Evolutionary conservation across 257 asterid genomes (phyloP), one percentile per base, ranked within the genome.

Genomic region (Salvia hispanica): DNA sequence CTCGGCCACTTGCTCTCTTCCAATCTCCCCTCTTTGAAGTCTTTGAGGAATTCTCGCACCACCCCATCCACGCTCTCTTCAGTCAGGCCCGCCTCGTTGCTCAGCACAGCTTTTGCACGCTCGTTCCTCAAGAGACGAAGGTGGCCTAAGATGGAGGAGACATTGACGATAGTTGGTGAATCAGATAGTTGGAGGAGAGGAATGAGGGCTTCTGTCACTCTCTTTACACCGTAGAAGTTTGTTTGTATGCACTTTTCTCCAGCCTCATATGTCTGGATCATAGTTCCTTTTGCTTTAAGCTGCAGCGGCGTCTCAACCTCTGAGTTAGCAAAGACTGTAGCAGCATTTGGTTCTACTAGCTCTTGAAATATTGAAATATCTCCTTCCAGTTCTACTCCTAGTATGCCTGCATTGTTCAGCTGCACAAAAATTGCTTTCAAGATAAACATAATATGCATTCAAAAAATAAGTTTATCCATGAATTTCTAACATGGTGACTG

Each of bases 361-460:
- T 78, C 70, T 15, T 33, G 39, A 37, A 78, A 4, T 47, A 58
- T 3, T 7, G 28, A 21, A 51, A 12, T 50, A 70, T 79, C 81
- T 8, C 69, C 82, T 0, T 60, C 73, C 66, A 74, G 54, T 2
- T 4, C 40, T 21, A 68, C 14, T 70, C 89, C 89, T 42, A 4
- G 0, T 44, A 70, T 34, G 4, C 83, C 86, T 46, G 89, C 86
- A 79, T 81, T 84, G 57, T 84, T 84, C 67, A 84, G 85, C 25
- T 21, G 25, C 25, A 21, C 25, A 21, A 21, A 21, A 21, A 21
- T 21, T 21, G 25, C 25, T 21, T 21, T 21, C n/a, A n/a, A n/a
- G n/a, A n/a, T n/a, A n/a, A n/a, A n/a, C n/a, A n/a, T n/a, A n/a
- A n/a, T n/a, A n/a, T n/a, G n/a, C n/a, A n/a, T n/a, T n/a, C n/a